A percentile compares a stretch with the other conserved stretches of the same genome.
Conservation (phyloP, 352 stramenopile genomes). For the Pythium periplocum region DNA sequence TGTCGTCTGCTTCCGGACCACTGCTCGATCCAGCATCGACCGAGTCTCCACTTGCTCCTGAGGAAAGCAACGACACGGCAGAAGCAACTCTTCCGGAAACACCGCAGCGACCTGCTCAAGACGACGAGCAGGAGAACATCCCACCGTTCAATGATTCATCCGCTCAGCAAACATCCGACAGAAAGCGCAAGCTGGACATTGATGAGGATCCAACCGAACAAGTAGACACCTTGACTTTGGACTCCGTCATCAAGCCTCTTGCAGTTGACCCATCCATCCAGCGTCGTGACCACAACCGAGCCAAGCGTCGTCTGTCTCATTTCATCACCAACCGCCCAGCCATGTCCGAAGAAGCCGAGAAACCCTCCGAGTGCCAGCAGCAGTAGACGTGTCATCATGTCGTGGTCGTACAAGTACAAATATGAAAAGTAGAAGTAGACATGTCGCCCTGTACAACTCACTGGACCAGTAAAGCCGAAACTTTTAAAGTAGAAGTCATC, state of each 20-base stretch:
- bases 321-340: slow-evolving; percentile 27
- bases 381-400: slow-evolving; percentile 20
- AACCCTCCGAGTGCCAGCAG: slow-evolving; percentile 40
- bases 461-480: too few species aligned
- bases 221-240: too few species aligned
- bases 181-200: slow-evolving; percentile 13
- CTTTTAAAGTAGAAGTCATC: too few species aligned
- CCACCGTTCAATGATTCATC: slow-evolving; percentile 2
- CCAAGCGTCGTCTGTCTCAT: slow-evolving; percentile 23
- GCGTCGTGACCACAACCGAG: neutral
- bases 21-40: too few species aligned
- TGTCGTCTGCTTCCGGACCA: neutral
- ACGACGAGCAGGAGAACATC: slow-evolving; percentile 18
- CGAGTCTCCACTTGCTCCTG: too few species aligned
- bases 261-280: neutral
- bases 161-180: neutral
- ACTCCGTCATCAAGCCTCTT: neutral
- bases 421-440: too few species aligned
- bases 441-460: too few species aligned
- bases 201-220: too few species aligned
- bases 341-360: slow-evolving; percentile 12
- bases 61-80: too few species aligned
- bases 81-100: too few species aligned
- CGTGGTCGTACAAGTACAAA: too few species aligned
- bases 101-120: neutral